phyloP scores from a whole-genome alignment of 2,329 filamentous ascomycete genomes.

The Aspergillus alliaceus region DNA sequence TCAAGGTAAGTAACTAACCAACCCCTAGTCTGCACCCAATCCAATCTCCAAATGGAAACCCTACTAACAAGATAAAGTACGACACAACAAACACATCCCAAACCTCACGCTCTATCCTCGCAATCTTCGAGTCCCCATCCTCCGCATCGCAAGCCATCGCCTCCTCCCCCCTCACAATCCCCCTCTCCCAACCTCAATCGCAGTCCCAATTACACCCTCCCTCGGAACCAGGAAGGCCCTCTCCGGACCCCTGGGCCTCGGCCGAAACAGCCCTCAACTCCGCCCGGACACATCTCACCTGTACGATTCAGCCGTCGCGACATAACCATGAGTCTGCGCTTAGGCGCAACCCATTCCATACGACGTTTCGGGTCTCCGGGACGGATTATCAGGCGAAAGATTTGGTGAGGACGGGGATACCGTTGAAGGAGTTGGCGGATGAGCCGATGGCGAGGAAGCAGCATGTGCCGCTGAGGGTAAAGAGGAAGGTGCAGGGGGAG shows the following conservation, averaged over 20 bases:
- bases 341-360: constrained; percentile 34
- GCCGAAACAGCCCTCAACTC: not conserved
- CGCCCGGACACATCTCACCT: constrained; percentile 16
- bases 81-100: constrained; percentile 27
- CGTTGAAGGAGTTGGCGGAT: constrained; percentile 33
- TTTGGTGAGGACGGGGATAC: constrained; percentile 27
- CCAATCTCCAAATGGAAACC: not conserved
- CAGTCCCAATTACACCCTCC: not conserved
- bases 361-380: constrained; percentile 23
- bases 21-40: not conserved
- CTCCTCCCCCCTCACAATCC: constrained; percentile 29
- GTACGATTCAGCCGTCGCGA: constrained; percentile 26
- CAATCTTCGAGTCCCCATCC: constrained; percentile 39
- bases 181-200: not conserved
- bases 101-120: constrained; percentile 24
- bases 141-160: constrained; percentile 34
- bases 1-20: constrained; percentile 36
- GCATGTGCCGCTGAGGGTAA: constrained; percentile 16
- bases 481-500: constrained; percentile 18
- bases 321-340: constrained; percentile 31
- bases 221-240: constrained; percentile 15
- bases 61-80: constrained; percentile 25
- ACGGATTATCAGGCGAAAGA: constrained; percentile 28
- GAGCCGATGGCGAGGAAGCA: constrained; percentile 29
- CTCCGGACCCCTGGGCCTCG: constrained; percentile 14